phyloP scores from a whole-genome alignment of 768 basidiomycete genomes.

The Pisolithus marmoratus region DNA sequence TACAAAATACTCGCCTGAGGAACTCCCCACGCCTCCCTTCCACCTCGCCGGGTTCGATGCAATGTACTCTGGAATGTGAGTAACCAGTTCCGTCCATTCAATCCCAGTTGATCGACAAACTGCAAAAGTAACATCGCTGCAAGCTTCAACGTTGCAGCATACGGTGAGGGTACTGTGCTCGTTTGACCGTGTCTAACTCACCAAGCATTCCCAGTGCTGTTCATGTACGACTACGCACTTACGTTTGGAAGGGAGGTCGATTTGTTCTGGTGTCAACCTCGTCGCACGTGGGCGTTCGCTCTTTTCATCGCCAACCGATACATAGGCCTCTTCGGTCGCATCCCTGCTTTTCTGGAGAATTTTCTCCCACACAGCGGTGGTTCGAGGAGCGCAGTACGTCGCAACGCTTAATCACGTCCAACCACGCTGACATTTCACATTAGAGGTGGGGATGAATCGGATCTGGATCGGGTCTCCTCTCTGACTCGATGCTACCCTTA shows the following conservation, averaged over 20 bases:
- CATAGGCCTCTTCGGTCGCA: slow-evolving; percentile 30
- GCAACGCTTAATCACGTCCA: too few relatives aligned
- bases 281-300: slow-evolving; percentile 28
- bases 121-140: not conserved
- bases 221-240: slow-evolving; percentile 40
- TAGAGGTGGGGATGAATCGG: not conserved
- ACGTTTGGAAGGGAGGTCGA: slow-evolving; percentile 39
- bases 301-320: slow-evolving; percentile 41
- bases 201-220: slow-evolving; percentile 11
- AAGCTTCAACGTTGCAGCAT: not conserved
- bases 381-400: not conserved
- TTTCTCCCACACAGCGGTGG: slow-evolving; percentile 11
- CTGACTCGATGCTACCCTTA: not conserved
- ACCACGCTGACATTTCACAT: not conserved
- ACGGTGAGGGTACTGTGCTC: not conserved
- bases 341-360: slow-evolving; percentile 33
- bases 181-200: not conserved
- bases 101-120: not conserved
- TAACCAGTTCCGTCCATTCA: too few relatives aligned
- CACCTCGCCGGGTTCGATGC: too few relatives aligned
- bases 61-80: too few relatives aligned
- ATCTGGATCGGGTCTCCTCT: too few relatives aligned
- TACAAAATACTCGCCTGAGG: not conserved
- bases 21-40: not conserved
- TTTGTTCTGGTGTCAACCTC: slow-evolving; percentile 34